These are phyloP conservation scores for Heliocybe sulcata DNA, from an alignment of 1,284 basidiomycete genomes.

Conservation along the genomic window DNA sequence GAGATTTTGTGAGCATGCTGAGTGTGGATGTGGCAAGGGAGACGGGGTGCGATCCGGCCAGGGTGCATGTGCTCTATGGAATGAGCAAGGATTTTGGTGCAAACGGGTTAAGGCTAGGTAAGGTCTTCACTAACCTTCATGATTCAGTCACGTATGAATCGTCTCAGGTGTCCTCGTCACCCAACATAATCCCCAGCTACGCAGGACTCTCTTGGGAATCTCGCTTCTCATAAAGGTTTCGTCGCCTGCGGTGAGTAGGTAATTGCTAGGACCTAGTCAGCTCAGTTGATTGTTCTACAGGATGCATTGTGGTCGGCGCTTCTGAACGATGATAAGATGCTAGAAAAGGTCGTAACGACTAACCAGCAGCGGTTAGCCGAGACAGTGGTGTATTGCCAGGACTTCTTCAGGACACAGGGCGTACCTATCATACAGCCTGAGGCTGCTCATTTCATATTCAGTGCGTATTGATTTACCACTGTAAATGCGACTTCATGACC, in stretches of 20 bases:
- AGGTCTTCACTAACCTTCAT: background rate
- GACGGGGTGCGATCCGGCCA: slow-evolving; percentile 1
- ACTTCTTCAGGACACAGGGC: background rate
- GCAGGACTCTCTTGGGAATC: background rate
- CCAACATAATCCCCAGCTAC: slow-evolving; percentile 2
- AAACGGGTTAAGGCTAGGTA: background rate
- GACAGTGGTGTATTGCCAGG: background rate
- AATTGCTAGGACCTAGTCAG: background rate
- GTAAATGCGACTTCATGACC: background rate
- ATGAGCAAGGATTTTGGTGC: slow-evolving; percentile 4
- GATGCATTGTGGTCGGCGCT: slow-evolving; percentile 3
- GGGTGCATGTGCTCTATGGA: slow-evolving; percentile 5
- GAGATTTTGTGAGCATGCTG: background rate
- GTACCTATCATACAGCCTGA: background rate
- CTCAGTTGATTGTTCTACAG: background rate
- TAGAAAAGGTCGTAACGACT: background rate
- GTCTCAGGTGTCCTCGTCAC: background rate
- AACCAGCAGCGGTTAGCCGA: background rate
- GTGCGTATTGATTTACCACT: background rate
- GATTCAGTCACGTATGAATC: too few relatives aligned
- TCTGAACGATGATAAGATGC: background rate
- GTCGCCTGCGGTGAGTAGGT: slow-evolving; percentile 2
- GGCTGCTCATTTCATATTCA: slow-evolving; percentile 1
- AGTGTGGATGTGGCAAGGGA: slow-evolving; percentile 1
- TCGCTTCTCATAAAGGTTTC: background rate